Evolutionary conservation across 2,329 filamentous ascomycete species (phyloP).

Genomic region (Talaromyces sp.): DNA sequence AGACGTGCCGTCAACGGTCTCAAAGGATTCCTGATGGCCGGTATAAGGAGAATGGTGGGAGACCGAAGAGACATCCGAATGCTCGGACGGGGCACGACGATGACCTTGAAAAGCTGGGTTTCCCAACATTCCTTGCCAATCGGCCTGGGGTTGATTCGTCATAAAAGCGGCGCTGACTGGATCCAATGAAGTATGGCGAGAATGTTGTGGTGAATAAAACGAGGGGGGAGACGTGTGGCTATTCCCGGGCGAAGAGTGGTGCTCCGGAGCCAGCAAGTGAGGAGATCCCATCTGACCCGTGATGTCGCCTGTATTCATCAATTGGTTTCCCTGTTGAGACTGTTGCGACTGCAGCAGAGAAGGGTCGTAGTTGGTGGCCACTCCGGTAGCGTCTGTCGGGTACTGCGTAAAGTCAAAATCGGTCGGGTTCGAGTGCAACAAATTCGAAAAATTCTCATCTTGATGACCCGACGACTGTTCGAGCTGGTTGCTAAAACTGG

Average conservation of each 20-base stretch:
- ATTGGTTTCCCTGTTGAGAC: constrained; percentile 30
- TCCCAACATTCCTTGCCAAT: constrained; percentile 54
- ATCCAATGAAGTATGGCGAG: constrained; percentile 57
- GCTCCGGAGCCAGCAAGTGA: constrained; percentile 51
- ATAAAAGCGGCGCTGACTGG: constrained; percentile 56
- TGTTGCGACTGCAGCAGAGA: constrained; percentile 31
- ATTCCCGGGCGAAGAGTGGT: constrained; percentile 42
- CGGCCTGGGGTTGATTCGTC: constrained; percentile 45
- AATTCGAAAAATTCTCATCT: constrained; percentile 34
- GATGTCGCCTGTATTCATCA: constrained; percentile 44
- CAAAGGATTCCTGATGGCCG: constrained; percentile 71
- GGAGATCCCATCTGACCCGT: constrained; percentile 42
- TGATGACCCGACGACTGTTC: constrained; percentile 27
- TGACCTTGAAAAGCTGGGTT: constrained; percentile 69
- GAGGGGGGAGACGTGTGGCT: constrained; percentile 47
- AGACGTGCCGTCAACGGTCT: constrained; percentile 68
- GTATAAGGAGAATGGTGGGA: constrained; percentile 79
- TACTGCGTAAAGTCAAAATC: constrained; percentile 38
- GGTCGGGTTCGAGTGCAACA: constrained; percentile 33
- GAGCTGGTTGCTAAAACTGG: constrained; percentile 30
- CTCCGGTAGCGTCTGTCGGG: constrained; percentile 25
- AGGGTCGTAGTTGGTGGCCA: constrained; percentile 32
- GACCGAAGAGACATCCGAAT: constrained; percentile 81
- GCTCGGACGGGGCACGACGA: constrained; percentile 80
- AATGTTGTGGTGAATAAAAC: constrained; percentile 51